phyloP scores from a whole-genome alignment of 805 yeast species.

The Metschnikowia kofuensis region DNA sequence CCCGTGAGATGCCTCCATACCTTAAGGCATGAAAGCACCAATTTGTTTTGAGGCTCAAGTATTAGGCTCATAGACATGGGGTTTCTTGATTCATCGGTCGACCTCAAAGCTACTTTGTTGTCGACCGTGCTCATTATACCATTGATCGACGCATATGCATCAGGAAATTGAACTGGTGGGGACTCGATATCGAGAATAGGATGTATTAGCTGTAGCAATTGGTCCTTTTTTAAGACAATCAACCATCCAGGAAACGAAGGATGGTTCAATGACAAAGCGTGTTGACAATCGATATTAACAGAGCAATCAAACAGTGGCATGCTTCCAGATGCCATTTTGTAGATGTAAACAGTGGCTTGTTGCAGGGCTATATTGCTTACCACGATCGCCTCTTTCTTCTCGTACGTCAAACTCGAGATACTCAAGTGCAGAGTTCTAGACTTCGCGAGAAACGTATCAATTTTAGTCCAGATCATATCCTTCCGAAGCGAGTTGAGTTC shows the following conservation, averaged over 20 bases:
- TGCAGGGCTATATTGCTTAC: constrained; percentile 43
- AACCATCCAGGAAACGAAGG: constrained; percentile 43
- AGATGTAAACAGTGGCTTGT: constrained; percentile 51
- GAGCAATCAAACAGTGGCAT: constrained; percentile 28
- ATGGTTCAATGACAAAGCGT: constrained; percentile 32
- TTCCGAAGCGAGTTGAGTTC: constrained; percentile 43
- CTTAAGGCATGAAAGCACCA: constrained; percentile 45
- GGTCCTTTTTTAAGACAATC: constrained; percentile 35
- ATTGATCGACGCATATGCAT: constrained; percentile 18
- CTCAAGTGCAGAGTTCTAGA: constrained; percentile 32
- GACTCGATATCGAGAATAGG: constrained; percentile 56
- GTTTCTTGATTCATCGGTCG: constrained; percentile 18
- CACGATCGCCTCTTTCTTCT: constrained; percentile 60
- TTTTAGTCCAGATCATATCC: constrained; percentile 67
- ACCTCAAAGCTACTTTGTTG: constrained; percentile 24
- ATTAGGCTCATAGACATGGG: constrained; percentile 31
- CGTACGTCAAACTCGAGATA: constrained; percentile 39
- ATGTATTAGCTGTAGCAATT: constrained; percentile 44
- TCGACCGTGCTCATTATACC: constrained; percentile 29
- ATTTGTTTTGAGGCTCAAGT: constrained; percentile 43
- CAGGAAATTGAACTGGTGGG: constrained; percentile 20
- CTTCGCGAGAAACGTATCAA: constrained; percentile 42
- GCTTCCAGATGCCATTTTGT: constrained; percentile 32
- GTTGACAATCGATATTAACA: constrained; percentile 18
- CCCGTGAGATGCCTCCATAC: constrained; percentile 55